phyloP scores from a whole-genome alignment of 768 basidiomycete genomes.

The Sarcodon sp. region DNA sequence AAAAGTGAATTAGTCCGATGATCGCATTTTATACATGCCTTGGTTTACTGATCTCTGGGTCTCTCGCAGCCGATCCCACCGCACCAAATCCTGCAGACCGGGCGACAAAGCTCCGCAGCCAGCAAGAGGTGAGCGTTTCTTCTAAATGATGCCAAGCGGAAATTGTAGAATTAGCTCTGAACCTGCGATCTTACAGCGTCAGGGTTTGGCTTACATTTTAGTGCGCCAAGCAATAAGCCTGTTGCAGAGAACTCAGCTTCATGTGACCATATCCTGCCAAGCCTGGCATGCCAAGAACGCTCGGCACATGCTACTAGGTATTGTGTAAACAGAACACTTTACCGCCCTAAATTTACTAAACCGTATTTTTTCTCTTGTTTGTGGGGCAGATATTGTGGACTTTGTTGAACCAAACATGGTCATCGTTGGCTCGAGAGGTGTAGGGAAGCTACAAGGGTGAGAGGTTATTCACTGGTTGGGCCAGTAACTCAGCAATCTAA shows the following conservation, averaged over 20 bases:
- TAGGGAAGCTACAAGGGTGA: constrained; percentile 80
- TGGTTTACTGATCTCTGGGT: constrained; percentile 1
- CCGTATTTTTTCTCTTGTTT: background rate
- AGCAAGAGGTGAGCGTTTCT: constrained; percentile 55
- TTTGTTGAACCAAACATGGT: constrained; percentile 81
- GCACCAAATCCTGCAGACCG: constrained; percentile 66
- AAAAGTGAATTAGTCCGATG: constrained; percentile 43
- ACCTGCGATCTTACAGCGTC: constrained; percentile 39
- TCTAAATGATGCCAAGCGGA: background rate
- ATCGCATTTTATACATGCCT: background rate
- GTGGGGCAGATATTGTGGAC: constrained; percentile 62
- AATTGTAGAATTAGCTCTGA: background rate
- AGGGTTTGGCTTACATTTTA: constrained; percentile 80
- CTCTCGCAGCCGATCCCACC: constrained; percentile 43
- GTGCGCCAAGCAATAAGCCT: constrained; percentile 81
- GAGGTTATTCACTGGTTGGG: constrained; percentile 9
- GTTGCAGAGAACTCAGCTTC: constrained; percentile 80
- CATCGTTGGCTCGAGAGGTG: constrained; percentile 89
- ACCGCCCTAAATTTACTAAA: background rate
- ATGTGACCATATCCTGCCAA: constrained; percentile 83
- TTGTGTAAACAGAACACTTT: background rate
- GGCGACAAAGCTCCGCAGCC: constrained; percentile 66
- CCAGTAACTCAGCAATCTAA: background rate
- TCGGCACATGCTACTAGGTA: constrained; percentile 77
- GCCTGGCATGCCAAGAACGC: constrained; percentile 97